These are phyloP conservation scores for Turnera subulata DNA, from an alignment of 345 rosid genomes.

Conservation along the genomic window DNA sequence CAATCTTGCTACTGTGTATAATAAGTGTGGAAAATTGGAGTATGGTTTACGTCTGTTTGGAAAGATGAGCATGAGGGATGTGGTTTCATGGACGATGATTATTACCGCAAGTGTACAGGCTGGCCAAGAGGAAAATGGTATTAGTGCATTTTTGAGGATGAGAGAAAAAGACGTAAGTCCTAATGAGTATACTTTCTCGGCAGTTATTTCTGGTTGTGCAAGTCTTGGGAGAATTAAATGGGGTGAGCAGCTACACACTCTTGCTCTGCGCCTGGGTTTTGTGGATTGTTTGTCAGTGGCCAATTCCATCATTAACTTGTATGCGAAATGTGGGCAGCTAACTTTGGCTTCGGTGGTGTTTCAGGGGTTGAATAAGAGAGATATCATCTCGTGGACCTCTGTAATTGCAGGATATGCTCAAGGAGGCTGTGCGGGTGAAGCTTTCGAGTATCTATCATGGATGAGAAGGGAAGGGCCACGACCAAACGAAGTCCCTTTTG, in stretches of 20 bases:
- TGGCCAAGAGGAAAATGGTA: conserved; percentile 56
- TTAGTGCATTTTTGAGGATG: conserved; percentile 55
- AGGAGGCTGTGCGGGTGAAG: conserved; percentile 64
- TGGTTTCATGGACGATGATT: conserved; percentile 77
- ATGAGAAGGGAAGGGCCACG: conserved; percentile 75
- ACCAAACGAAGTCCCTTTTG: conserved; percentile 69
- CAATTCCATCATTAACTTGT: conserved; percentile 71
- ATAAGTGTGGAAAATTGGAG: conserved; percentile 67
- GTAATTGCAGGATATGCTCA: conserved; percentile 68
- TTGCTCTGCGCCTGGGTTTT: conserved; percentile 48
- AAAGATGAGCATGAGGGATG: conserved; percentile 54
- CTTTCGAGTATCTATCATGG: conserved; percentile 60
- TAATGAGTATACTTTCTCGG: conserved; percentile 67
- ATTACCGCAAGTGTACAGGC: conserved; percentile 52
- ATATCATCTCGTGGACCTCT: conserved; percentile 86
- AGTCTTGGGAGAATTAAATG: conserved; percentile 53
- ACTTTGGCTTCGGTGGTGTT: conserved; percentile 52
- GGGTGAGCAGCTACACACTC: conserved; percentile 85
- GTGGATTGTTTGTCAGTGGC: conserved; percentile 49
- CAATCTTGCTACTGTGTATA: conserved; percentile 66
- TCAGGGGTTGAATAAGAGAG: conserved; percentile 47
- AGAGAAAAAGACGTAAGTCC: conserved; percentile 48
- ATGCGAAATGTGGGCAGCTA: conserved; percentile 61
- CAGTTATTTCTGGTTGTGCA: conserved; percentile 60
- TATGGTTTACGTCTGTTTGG: conserved; percentile 54